phyloP scores from a whole-genome alignment of 306 rosid genomes.

The Acacia crassicarpa region DNA sequence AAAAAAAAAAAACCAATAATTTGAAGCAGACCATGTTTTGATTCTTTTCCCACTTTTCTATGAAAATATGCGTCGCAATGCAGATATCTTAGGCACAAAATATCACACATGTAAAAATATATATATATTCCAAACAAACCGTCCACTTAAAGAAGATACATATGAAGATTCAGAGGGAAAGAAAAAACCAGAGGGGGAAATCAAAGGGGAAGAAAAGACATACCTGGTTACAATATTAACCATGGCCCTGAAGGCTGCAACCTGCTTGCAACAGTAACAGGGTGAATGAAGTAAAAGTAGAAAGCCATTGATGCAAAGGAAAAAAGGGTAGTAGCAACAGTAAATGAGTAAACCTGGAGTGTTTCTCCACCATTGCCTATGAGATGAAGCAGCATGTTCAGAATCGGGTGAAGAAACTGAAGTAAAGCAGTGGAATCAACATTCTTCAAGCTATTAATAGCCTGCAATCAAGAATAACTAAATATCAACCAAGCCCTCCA shows the following conservation, averaged over 20 bases:
- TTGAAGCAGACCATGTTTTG: neutral
- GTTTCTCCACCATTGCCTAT: conserved; percentile 99
- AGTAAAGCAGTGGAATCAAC: conserved; percentile 98
- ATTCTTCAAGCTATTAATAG: conserved; percentile 97
- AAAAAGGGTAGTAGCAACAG: neutral
- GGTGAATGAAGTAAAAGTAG: conserved; percentile 35
- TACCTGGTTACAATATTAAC: conserved; percentile 97
- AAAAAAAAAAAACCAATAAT: neutral
- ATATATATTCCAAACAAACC: neutral
- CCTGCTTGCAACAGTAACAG: conserved; percentile 55
- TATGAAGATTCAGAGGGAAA: neutral
- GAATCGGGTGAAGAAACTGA: conserved; percentile 97
- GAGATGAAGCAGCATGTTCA: conserved; percentile 98
- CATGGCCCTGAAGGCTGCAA: conserved; percentile 99
- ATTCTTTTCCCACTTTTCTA: neutral
- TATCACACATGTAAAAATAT: conserved; percentile 13
- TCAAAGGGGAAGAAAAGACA: neutral
- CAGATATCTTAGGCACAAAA: neutral
- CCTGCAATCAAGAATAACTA: conserved; percentile 55
- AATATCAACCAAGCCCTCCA: conserved; percentile 19
- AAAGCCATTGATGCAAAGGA: conserved; percentile 16
- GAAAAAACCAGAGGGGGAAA: neutral
- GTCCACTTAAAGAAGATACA: neutral
- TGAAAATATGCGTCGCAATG: neutral
- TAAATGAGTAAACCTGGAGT: conserved; percentile 71